Evolutionary conservation across 768 basidiomycete species (phyloP).

Genomic region (Leucocoprinus sp.): DNA sequence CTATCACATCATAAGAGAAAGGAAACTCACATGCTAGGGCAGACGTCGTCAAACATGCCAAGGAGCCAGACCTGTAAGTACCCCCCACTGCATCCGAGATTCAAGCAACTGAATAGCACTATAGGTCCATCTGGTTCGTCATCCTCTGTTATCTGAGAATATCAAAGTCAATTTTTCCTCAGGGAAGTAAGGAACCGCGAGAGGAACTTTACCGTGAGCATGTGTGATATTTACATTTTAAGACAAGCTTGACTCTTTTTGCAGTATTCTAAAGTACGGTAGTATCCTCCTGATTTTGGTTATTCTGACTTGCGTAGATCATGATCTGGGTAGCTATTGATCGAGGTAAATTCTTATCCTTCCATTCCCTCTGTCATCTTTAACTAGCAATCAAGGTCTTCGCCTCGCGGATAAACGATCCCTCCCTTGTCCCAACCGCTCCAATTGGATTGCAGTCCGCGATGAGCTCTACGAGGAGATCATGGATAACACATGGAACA

Average conservation of each 20-base stretch:
- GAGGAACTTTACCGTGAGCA: slow-evolving; percentile 74
- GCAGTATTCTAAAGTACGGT: slow-evolving; percentile 72
- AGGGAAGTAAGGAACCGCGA: slow-evolving; percentile 89
- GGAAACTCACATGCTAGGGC: background rate
- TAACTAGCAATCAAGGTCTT: slow-evolving; percentile 38
- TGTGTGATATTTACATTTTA: background rate
- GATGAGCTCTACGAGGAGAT: slow-evolving; percentile 79
- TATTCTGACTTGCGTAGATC: slow-evolving; percentile 35
- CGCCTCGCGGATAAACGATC: slow-evolving; percentile 94
- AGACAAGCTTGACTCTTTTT: background rate
- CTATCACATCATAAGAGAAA: background rate
- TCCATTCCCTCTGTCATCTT: background rate
- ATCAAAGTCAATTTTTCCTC: slow-evolving; percentile 10
- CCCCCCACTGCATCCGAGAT: slow-evolving; percentile 6
- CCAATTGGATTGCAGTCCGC: slow-evolving; percentile 13
- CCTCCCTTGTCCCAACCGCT: slow-evolving; percentile 56
- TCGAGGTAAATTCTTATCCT: slow-evolving; percentile 42
- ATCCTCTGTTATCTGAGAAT: background rate
- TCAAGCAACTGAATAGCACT: background rate
- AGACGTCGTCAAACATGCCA: slow-evolving; percentile 69
- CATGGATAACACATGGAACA: slow-evolving; percentile 83
- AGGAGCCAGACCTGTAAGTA: slow-evolving; percentile 74
- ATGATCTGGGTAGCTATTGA: slow-evolving; percentile 98
- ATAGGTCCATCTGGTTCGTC: slow-evolving; percentile 80
- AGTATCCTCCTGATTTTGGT: slow-evolving; percentile 10